These are phyloP conservation scores for Kluyveromyces aestuarii DNA, from an alignment of 805 yeast species.

Conservation along the genomic window DNA sequence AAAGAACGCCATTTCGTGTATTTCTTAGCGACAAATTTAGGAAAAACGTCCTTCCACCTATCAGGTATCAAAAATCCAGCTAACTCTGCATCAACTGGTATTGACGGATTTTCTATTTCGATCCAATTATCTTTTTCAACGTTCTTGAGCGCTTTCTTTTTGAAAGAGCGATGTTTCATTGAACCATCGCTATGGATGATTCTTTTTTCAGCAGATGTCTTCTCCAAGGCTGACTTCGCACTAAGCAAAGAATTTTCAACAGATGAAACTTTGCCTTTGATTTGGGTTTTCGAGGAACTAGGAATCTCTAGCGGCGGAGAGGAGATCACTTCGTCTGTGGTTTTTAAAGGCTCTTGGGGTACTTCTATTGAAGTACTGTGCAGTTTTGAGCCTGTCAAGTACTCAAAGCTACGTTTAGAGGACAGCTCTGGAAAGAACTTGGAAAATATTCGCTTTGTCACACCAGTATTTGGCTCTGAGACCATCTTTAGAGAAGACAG, in stretches of 20 bases:
- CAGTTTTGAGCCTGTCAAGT: background rate
- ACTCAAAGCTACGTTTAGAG: background rate
- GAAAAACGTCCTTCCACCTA: slow-evolving; percentile 88
- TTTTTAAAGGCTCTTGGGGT: background rate
- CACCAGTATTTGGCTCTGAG: slow-evolving; percentile 13
- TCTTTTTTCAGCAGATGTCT: background rate
- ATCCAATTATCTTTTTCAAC: slow-evolving; percentile 39
- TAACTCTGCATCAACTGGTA: slow-evolving; percentile 45
- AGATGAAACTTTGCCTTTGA: background rate
- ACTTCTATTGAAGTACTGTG: too few relatives aligned
- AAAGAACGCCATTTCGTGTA: slow-evolving; percentile 88
- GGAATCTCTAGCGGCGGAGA: background rate
- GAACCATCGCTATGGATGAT: background rate
- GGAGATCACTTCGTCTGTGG: background rate
- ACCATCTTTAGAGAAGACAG: slow-evolving; percentile 20
- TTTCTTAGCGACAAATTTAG: slow-evolving; percentile 54
- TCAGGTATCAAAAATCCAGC: slow-evolving; percentile 57
- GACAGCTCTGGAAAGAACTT: slow-evolving; percentile 12
- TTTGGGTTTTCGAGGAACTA: background rate
- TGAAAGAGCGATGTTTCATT: background rate
- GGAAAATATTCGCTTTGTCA: slow-evolving; percentile 17
- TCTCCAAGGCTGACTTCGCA: background rate
- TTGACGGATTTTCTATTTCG: slow-evolving; percentile 68
- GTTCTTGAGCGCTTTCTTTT: background rate
- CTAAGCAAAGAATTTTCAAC: background rate